Evolutionary conservation across 495 filamentous ascomycete genomes (phyloP).

Genomic region (Annulohypoxylon nitens): DNA sequence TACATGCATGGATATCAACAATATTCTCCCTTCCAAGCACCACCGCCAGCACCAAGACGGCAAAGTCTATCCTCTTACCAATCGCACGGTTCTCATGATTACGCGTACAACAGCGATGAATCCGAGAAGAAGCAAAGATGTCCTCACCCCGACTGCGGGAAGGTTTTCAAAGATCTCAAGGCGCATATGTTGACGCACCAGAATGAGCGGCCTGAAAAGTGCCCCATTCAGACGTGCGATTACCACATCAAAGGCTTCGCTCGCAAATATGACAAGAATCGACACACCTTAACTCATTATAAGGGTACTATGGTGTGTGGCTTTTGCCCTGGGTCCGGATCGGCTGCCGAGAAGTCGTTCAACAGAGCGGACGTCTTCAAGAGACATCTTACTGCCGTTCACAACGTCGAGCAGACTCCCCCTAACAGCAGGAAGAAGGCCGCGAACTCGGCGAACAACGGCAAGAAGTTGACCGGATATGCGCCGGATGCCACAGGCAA

Average conservation of each 20-base stretch:
- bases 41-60: slow-evolving; percentile 40
- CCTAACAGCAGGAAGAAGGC: slow-evolving; percentile 89
- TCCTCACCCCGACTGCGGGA: slow-evolving; percentile 85
- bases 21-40: slow-evolving; percentile 46
- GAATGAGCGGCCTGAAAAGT: slow-evolving; percentile 94
- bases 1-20: slow-evolving; percentile 56
- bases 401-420: slow-evolving; percentile 94
- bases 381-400: slow-evolving; percentile 92
- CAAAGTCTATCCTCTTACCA: slow-evolving; percentile 59
- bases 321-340: slow-evolving; percentile 94
- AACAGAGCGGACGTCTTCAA: slow-evolving; percentile 99
- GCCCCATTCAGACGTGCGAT: slow-evolving; percentile 92
- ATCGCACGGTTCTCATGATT: slow-evolving; percentile 54
- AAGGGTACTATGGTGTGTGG: slow-evolving; percentile 99
- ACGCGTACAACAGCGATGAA: slow-evolving; percentile 52
- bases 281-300: slow-evolving; percentile 98
- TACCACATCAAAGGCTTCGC: slow-evolving; percentile 97
- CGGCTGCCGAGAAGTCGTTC: slow-evolving; percentile 95
- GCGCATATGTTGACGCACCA: slow-evolving; percentile 98
- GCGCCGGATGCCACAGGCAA: slow-evolving; percentile 85
- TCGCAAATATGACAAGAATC: slow-evolving; percentile 97
- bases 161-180: slow-evolving; percentile 93
- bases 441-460: slow-evolving; percentile 51
- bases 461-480: slow-evolving; percentile 72
- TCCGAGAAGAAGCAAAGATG: slow-evolving; percentile 67